A percentile compares a stretch with the other conserved stretches of the same genome.
phyloP scores from a whole-genome alignment of 768 basidiomycete species.

The Termitomyces sp. region DNA sequence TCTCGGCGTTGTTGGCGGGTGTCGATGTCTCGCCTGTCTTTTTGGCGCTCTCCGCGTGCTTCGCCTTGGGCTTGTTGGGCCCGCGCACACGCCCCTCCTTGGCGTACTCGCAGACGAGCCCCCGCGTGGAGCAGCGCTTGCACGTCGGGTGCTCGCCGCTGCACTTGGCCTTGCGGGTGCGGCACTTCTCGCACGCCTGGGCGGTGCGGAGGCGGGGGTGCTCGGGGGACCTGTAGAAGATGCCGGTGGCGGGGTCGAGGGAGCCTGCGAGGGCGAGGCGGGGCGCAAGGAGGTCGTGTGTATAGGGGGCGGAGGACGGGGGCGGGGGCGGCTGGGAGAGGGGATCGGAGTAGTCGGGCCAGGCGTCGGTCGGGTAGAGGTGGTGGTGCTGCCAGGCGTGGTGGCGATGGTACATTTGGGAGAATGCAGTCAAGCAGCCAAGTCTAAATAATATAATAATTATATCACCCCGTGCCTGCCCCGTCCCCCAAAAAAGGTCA shows the following conservation, averaged over 20 bases:
- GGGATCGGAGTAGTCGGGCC: not conserved
- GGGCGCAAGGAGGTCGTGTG: not conserved
- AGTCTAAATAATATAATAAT: not conserved
- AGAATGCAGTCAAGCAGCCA: not conserved
- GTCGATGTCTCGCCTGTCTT: constrained; percentile 1
- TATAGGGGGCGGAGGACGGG: not conserved
- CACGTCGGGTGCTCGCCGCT: constrained; percentile 68
- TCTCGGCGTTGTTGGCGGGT: not conserved
- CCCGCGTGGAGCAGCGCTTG: constrained; percentile 54
- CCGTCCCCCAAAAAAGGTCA: not conserved
- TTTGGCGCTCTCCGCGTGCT: not conserved
- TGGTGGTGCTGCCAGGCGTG: not conserved
- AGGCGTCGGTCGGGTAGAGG: not conserved
- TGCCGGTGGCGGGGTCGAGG: constrained; percentile 58
- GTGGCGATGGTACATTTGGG: not conserved
- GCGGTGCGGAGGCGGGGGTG: constrained; percentile 63
- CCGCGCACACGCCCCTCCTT: constrained; percentile 61
- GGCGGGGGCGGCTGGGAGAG: not conserved
- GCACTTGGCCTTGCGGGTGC: constrained; percentile 73
- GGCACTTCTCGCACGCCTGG: constrained; percentile 73
- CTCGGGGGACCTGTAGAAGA: constrained; percentile 59
- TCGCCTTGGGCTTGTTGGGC: constrained; percentile 49
- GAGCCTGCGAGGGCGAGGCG: constrained; percentile 44
- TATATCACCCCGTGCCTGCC: not conserved
- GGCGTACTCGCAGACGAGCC: constrained; percentile 60